Evolutionary conservation across 192 early-diverging fungal species (phyloP), one percentile per base, ranked within the genome.

Genomic region (Coemansia sp.): DNA sequence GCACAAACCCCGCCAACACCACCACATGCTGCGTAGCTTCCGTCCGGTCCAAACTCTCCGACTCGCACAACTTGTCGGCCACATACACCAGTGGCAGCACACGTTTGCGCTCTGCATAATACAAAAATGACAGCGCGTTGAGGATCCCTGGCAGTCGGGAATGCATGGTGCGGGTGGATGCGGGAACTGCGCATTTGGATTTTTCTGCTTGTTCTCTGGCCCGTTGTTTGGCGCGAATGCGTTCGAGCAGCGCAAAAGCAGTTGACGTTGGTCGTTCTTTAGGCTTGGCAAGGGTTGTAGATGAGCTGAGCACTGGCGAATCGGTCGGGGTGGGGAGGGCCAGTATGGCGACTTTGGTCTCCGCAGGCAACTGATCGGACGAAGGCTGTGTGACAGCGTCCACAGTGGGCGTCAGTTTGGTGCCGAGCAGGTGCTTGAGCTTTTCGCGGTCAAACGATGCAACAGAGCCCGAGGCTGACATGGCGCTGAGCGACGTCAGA

Each of bases 141-240:
- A 74, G 62, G 4, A 83, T 59, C 1, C 37, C 73, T 11, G 81
- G 75, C 9, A 83, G 69, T 12, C 81, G 63, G 41, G 71, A 71
- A 20, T 77, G 54, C 69, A 78, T 74, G n/a, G 81, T 63, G 1
- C 63, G 70, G 0, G 62, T 73, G 23, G 79, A 41, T 1, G 45
- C 57, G 2, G 65, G 65, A 7, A 57, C 32, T 1, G 54, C 22
- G 18, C 49, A 38, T 5, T 24, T 16, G 0, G 19, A 22, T 27
- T 59, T 26, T 24, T 23, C 27, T 0, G 60, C 65, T 18, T 29
- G 45, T 26, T 77, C 74, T 14, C 65, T 68, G 22, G 71, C 66
- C 11, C 66, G 68, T 49, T 83, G 74, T 54, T 83, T 83, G 6
- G 62, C 75, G 38, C 81, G 81, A 51, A 83, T 83, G 0, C 81